These are phyloP conservation scores for Candida anglica DNA, from an alignment of 805 yeast species.

Conservation along the genomic window DNA sequence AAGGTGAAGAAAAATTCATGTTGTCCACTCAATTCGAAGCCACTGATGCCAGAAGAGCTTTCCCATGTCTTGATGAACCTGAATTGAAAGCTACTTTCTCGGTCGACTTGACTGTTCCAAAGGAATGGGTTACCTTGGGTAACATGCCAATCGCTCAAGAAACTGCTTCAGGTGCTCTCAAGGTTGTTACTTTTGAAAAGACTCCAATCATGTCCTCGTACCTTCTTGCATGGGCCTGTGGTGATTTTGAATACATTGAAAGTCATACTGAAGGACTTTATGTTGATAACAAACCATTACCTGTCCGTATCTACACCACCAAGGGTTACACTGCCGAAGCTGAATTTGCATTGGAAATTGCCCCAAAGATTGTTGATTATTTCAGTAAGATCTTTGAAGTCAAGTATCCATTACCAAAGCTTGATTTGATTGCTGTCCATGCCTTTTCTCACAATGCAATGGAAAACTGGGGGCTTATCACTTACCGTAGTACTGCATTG, in stretches of 20 bases:
- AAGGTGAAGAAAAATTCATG: conserved; percentile 35
- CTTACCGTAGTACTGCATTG: conserved; percentile 57
- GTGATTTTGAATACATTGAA: conserved; percentile 53
- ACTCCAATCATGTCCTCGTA: conserved; percentile 56
- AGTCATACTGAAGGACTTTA: conserved; percentile 36
- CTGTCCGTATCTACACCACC: conserved; percentile 50
- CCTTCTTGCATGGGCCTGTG: conserved; percentile 56
- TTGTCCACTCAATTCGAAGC: conserved; percentile 57
- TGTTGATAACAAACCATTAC: conserved; percentile 36
- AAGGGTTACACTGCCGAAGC: conserved; percentile 47
- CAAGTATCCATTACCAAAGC: conserved; percentile 72
- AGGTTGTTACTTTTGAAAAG: conserved; percentile 35
- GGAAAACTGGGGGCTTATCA: conserved; percentile 86
- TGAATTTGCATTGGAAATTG: conserved; percentile 41
- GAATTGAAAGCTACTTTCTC: conserved; percentile 52
- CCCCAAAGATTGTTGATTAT: conserved; percentile 49
- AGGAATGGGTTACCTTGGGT: conserved; percentile 37
- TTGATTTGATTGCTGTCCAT: conserved; percentile 77
- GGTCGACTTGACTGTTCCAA: conserved; percentile 34
- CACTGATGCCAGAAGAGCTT: conserved; percentile 55
- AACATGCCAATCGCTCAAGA: conserved; percentile 39
- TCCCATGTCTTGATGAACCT: conserved; percentile 59
- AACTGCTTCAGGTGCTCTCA: conserved; percentile 8
- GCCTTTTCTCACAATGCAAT: conserved; percentile 81
- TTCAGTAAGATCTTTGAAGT: conserved; percentile 46